Evolutionary conservation across 495 filamentous ascomycete species (phyloP), one percentile per base, ranked within the genome.

Genomic region (Halenospora varia): DNA sequence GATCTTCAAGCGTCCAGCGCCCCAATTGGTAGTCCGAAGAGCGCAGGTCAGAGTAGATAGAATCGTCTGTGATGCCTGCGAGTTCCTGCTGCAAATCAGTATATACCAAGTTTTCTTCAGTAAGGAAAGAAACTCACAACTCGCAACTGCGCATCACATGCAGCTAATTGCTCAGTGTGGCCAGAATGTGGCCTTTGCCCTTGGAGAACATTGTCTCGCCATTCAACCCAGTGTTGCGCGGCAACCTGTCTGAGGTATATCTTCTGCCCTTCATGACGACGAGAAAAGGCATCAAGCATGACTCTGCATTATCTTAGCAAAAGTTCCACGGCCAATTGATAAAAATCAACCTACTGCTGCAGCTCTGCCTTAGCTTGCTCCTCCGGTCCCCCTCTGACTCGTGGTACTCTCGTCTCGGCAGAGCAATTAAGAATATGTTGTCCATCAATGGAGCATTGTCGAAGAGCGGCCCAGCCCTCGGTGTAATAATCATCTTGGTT

Each of bases 251-350:
- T 85, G 17, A 93, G 80, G 63, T 92, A 92, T 58, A 92, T 90
- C 70, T 87, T 89, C 68, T 94, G 90, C 35, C 82, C 89, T 70
- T 89, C 86, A 76, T 95, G 91, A 50, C 92, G 82, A 51, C 92
- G 84, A 17, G 88, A 79, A 63, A 81, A 85, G 41, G 88, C 85
- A 61, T 96, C 92, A 46, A 88, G 76, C 46, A 90, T 82, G 53
- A 95, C 82, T 60, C 90, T 93, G 61, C 41, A n/a, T n/a, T n/a
- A n/a, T n/a, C n/a, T n/a, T n/a, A n/a, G n/a, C n/a, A n/a, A n/a
- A n/a, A n/a, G n/a, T n/a, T n/a, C n/a, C n/a, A n/a, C n/a, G n/a
- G n/a, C n/a, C n/a, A n/a, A n/a, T n/a, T n/a, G n/a, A n/a, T n/a
- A n/a, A n/a, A n/a, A n/a, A n/a, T n/a, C n/a, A n/a, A 73, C 76